Evolutionary conservation across 2,329 filamentous ascomycete species (phyloP), one percentile per base, ranked within the genome.

Genomic region (Bipolaris victoriae): DNA sequence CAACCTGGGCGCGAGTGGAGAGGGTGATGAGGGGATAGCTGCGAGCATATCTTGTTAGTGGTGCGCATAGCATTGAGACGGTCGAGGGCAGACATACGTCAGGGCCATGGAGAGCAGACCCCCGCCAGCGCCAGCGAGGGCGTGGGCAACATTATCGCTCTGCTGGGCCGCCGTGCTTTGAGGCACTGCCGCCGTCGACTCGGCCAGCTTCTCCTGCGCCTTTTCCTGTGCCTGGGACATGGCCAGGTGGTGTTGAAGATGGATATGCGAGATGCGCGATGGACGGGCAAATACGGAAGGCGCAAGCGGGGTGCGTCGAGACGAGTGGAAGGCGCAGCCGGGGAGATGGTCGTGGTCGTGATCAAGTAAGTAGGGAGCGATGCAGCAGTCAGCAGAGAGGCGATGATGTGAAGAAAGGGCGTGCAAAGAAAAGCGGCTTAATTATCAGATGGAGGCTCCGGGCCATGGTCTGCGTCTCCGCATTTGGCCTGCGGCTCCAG

Each of bases 1-100:
- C 95, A 77, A 99, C 94, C 79, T 99, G 95, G 41, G 95, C 95
- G 75, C 95, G 90, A 33, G 95, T 99, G 20, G 95, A 99, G 63
- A 99, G 89, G 33, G 95, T 98, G 75, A 99, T 96, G 69, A 99
- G 88, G 40, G 95, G 95, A 78, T 98, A 98, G 66, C 91, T 95
- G 72, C 49, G 26, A 9, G 39, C 13, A 9, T 26, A 6, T 26
- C n/a, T 49, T 40, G 50, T 67, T 53, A 64, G 63, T 40, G 33
- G 41, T 50, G 37, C 11, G 15, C 44, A 29, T 16, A 2, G 45
- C 35, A 10, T 15, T 29, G 5, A 26, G 26, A 6, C 3, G 5
- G 45, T 20, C 20, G 7, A 22, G 39, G 51, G 47, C 47, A 40
- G 45, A 63, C 83, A 62, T 85, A 96, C 88, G 95, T 99, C 78